Evolutionary conservation across 1,284 basidiomycete species (phyloP).

Genomic region (Heterobasidion annosum): DNA sequence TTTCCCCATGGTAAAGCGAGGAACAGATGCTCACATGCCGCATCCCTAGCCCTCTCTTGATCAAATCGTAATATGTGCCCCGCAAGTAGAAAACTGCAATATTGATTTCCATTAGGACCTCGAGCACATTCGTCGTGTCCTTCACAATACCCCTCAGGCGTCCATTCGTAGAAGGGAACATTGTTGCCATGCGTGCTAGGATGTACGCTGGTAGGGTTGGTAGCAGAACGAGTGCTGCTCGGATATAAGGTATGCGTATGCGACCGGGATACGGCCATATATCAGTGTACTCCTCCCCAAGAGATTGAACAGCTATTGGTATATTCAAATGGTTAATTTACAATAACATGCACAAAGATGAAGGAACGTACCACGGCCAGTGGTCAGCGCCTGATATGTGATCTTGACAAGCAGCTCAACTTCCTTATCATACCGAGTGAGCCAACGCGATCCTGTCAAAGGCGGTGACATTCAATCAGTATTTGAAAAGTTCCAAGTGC

Average conservation of each 20-base stretch:
- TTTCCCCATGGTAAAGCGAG: neutral
- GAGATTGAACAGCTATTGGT: slow-evolving; percentile 60
- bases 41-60: slow-evolving; percentile 64
- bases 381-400: slow-evolving; percentile 70
- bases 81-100: slow-evolving; percentile 76
- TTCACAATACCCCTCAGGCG: slow-evolving; percentile 29
- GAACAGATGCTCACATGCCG: slow-evolving; percentile 55
- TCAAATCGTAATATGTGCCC: slow-evolving; percentile 73
- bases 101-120: slow-evolving; percentile 63
- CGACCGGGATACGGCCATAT: slow-evolving; percentile 62
- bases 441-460: slow-evolving; percentile 70
- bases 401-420: slow-evolving; percentile 66
- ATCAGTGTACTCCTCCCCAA: slow-evolving; percentile 90
- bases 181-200: slow-evolving; percentile 39
- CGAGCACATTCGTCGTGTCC: slow-evolving; percentile 36
- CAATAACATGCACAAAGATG: neutral
- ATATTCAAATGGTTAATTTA: neutral
- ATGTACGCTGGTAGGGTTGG: slow-evolving; percentile 55
- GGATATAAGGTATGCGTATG: slow-evolving; percentile 32
- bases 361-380: slow-evolving; percentile 53
- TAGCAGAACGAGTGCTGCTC: slow-evolving; percentile 55
- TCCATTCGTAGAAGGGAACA: slow-evolving; percentile 22
- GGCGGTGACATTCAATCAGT: slow-evolving; percentile 2
- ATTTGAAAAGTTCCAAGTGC: neutral
- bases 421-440: slow-evolving; percentile 77